Conservation (phyloP, 345 rosid genomes). For the Dipteronia sinensis region DNA sequence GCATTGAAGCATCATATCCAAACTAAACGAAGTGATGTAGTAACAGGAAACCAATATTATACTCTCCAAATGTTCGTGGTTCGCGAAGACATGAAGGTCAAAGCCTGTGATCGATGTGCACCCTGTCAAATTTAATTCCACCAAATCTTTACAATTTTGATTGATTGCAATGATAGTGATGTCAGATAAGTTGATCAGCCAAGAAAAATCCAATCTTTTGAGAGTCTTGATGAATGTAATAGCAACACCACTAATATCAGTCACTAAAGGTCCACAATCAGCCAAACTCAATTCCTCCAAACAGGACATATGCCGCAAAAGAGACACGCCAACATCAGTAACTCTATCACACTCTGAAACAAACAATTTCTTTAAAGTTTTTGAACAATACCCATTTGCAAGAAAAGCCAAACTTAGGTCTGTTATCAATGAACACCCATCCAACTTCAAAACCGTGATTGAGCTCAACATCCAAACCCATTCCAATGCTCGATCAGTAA, state of each 20-base stretch:
- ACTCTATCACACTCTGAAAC: slow-evolving; percentile 43
- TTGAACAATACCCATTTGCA: slow-evolving; percentile 37
- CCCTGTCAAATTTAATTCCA: slow-evolving; percentile 42
- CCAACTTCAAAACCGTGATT: slow-evolving; percentile 38
- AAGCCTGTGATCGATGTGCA: slow-evolving; percentile 43
- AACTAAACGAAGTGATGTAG: slow-evolving; percentile 23
- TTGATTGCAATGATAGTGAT: slow-evolving; percentile 36
- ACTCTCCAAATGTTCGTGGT: slow-evolving; percentile 33
- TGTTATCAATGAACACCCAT: slow-evolving; percentile 39
- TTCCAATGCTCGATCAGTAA: slow-evolving; percentile 38
- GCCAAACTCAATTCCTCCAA: slow-evolving; percentile 53
- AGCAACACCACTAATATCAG: slow-evolving; percentile 36
- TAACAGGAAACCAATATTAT: slow-evolving; percentile 38
- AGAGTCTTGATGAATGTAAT: slow-evolving; percentile 36
- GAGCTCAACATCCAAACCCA: slow-evolving; percentile 27
- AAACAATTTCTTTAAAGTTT: slow-evolving; percentile 36
- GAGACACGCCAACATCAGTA: slow-evolving; percentile 40
- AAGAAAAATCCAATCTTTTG: slow-evolving; percentile 37
- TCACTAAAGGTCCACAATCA: slow-evolving; percentile 48
- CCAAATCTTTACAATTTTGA: slow-evolving; percentile 34
- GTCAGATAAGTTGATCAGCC: slow-evolving; percentile 53
- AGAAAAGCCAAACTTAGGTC: slow-evolving; percentile 36
- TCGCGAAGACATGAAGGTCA: slow-evolving; percentile 36
- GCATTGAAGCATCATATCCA: slow-evolving; percentile 30
- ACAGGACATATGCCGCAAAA: slow-evolving; percentile 33